Evolutionary conservation across 176 grass and related monocot genomes (phyloP).

Genomic region (Puccinellia tenuiflora): DNA sequence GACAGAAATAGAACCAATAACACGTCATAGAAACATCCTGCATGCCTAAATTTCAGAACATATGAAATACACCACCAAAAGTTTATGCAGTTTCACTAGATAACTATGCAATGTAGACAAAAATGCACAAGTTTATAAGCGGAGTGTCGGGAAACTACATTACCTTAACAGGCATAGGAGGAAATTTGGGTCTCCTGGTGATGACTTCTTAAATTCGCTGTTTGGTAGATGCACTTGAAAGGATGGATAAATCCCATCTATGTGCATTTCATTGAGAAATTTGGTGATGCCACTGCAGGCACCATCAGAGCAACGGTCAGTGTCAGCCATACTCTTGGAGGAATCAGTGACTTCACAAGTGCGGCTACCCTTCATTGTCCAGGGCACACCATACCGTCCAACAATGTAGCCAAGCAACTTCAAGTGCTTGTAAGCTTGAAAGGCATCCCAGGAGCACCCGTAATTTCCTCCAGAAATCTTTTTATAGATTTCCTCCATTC

Average conservation of each 20-base stretch:
- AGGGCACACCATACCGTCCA: conserved; percentile 54
- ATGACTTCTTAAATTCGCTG: conserved; percentile 84
- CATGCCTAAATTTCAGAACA: conserved; percentile 8
- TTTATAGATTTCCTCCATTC: conserved; percentile 37
- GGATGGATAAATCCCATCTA: conserved; percentile 38
- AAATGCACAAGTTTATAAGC: not conserved
- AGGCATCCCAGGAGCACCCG: conserved; percentile 50
- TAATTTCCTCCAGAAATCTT: conserved; percentile 47
- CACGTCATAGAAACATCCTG: not conserved
- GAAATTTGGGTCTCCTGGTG: conserved; percentile 56
- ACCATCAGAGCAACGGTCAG: not conserved
- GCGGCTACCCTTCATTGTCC: conserved; percentile 47
- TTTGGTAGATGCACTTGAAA: conserved; percentile 76
- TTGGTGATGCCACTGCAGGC: conserved; percentile 30
- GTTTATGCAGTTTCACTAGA: not conserved
- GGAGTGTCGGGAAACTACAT: not conserved
- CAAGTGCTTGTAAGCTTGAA: conserved; percentile 73
- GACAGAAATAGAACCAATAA: not conserved
- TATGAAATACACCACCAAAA: not conserved
- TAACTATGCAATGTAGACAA: too few species aligned
- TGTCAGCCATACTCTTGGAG: not conserved
- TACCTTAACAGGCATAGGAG: conserved; percentile 73
- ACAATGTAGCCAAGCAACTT: conserved; percentile 90
- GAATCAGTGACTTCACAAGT: conserved; percentile 12
- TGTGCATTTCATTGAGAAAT: conserved; percentile 46